These are phyloP conservation scores for Cichorium intybus DNA, from an alignment of 140 eudicot species.

Conservation along the genomic window DNA sequence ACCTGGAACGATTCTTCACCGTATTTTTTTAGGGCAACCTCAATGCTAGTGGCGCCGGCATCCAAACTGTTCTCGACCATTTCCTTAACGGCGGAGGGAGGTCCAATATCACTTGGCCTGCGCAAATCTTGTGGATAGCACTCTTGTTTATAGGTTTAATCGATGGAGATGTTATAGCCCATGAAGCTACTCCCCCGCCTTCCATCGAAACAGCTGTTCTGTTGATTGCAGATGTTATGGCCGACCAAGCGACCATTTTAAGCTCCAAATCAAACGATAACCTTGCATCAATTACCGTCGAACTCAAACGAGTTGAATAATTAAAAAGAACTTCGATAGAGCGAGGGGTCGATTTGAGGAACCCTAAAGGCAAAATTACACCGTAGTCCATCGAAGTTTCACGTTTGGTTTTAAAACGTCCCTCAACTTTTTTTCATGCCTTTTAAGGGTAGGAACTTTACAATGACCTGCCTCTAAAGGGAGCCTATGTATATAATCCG, in stretches of 20 bases:
- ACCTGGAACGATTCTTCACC: conserved; percentile 75
- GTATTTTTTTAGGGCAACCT: conserved; percentile 60
- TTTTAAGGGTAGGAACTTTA: no score
- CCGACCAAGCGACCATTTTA: neutral
- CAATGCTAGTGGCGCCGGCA: conserved; percentile 87
- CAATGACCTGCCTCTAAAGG: no score
- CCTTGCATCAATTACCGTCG: neutral
- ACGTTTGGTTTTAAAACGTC: no score
- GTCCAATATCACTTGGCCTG: conserved; percentile 87
- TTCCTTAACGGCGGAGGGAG: conserved; percentile 94
- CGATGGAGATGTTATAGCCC: conserved; percentile 26
- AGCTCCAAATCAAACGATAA: neutral
- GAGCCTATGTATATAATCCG: no score
- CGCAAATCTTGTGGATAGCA: conserved; percentile 76
- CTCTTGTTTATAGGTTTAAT: conserved; percentile 74
- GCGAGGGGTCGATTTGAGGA: neutral
- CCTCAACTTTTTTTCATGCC: no score
- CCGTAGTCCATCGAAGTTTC: no score
- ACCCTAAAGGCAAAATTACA: no score
- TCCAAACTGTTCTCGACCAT: conserved; percentile 94
- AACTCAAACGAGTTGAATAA: conserved; percentile 9
- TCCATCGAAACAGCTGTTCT: conserved; percentile 32
- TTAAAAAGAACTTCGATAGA: conserved; percentile 16
- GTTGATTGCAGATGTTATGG: neutral
- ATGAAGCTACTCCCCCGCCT: conserved; percentile 18